Evolutionary conservation across 352 stramenopile species (phyloP).

Genomic region (Globisporangium carolinianum): DNA sequence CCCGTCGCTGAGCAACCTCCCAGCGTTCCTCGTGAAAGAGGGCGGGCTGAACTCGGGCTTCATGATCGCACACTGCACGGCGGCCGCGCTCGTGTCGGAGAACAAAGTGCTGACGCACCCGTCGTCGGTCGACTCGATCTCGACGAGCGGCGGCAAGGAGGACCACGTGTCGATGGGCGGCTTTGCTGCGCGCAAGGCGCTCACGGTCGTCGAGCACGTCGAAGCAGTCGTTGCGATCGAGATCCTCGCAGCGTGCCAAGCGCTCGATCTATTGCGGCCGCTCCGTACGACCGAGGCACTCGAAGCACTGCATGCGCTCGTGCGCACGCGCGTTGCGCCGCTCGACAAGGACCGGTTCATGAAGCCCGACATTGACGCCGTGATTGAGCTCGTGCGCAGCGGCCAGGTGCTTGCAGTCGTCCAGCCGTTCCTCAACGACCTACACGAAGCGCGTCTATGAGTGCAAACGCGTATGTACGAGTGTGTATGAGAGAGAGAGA

Average conservation of each 20-base stretch:
- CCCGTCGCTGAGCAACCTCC: slow-evolving; percentile 77
- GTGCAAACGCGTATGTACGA: too few species aligned
- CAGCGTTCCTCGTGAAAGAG: slow-evolving; percentile 81
- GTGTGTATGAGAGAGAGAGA: too few species aligned
- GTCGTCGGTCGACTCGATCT: slow-evolving; percentile 85
- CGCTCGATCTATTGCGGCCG: slow-evolving; percentile 79
- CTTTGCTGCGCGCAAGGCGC: slow-evolving; percentile 75
- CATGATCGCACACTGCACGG: slow-evolving; percentile 89
- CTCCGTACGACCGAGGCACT: slow-evolving; percentile 77
- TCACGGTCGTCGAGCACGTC: slow-evolving; percentile 83
- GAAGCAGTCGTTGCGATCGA: slow-evolving; percentile 87
- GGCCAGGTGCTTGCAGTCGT: slow-evolving; percentile 57
- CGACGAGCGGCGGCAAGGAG: slow-evolving; percentile 82
- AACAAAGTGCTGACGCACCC: slow-evolving; percentile 89
- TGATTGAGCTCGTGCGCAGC: slow-evolving; percentile 69
- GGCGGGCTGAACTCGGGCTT: slow-evolving; percentile 87
- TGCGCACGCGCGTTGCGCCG: slow-evolving; percentile 48
- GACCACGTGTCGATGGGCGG: slow-evolving; percentile 89
- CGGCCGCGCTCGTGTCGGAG: slow-evolving; percentile 80
- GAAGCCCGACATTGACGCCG: slow-evolving; percentile 83
- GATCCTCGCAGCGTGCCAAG: slow-evolving; percentile 81
- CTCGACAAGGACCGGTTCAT: slow-evolving; percentile 85
- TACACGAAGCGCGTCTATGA: slow-evolving; percentile 41
- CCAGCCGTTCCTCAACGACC: slow-evolving; percentile 44
- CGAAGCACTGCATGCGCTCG: slow-evolving; percentile 72